These are phyloP conservation scores for Candida xiaguanensis DNA, from an alignment of 805 yeast genomes.

Conservation along the genomic window DNA sequence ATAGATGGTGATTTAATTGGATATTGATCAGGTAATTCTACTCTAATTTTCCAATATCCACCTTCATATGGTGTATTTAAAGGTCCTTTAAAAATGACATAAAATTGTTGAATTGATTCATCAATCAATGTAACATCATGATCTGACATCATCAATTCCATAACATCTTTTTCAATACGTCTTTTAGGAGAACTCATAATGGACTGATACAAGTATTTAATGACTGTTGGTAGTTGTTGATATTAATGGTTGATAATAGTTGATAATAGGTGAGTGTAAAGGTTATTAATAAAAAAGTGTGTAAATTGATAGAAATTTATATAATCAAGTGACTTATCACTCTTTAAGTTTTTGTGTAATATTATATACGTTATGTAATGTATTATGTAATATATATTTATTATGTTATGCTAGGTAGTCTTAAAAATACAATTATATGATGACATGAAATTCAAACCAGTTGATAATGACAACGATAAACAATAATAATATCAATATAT, in stretches of 20 bases:
- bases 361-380: conserved; percentile 2
- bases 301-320: not conserved
- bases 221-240: too few species aligned
- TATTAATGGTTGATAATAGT: not conserved
- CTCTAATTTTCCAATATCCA: conserved; percentile 88
- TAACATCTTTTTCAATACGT: conserved; percentile 91
- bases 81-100: conserved; percentile 85
- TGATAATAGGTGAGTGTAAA: not conserved
- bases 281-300: not conserved
- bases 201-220: too few species aligned
- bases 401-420: not conserved
- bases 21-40: conserved; percentile 90
- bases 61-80: conserved; percentile 76
- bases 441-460: too few species aligned
- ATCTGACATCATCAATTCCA: conserved; percentile 95
- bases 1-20: conserved; percentile 96
- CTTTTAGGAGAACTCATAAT: conserved; percentile 60
- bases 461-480: too few species aligned
- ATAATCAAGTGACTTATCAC: conserved; percentile 3
- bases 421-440: too few species aligned
- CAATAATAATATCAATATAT: too few species aligned
- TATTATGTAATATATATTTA: not conserved
- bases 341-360: not conserved
- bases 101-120: conserved; percentile 77
- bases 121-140: conserved; percentile 81